These are phyloP conservation scores for Cordyceps militaris DNA, from an alignment of 2,329 filamentous ascomycete species.

Conservation along the genomic window DNA sequence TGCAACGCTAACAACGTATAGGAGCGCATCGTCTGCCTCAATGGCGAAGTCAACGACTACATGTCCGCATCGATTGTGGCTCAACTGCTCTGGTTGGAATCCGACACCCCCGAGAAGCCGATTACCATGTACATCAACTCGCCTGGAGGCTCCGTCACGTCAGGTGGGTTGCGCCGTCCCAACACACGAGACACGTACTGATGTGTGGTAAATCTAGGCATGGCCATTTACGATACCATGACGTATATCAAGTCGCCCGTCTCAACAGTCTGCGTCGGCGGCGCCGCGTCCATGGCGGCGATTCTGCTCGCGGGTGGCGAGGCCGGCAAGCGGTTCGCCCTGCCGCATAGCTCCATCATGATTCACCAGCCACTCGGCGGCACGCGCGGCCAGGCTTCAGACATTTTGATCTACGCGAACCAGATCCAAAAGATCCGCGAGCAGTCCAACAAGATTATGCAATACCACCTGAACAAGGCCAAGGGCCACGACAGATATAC, in stretches of 20 bases:
- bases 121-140: constrained; percentile 99
- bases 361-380: constrained; percentile 88
- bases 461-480: constrained; percentile 72
- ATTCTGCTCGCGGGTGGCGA: constrained; percentile 81
- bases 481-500: constrained; percentile 69
- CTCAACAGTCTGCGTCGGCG: constrained; percentile 89
- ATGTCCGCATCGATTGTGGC: constrained; percentile 92
- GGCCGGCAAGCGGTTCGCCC: constrained; percentile 74
- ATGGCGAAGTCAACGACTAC: constrained; percentile 82
- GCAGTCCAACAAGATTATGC: constrained; percentile 86
- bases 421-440: constrained; percentile 84
- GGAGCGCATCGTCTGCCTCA: constrained; percentile 92
- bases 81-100: constrained; percentile 95
- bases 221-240: constrained; percentile 98
- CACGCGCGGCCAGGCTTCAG: constrained; percentile 58
- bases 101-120: constrained; percentile 87
- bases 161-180: constrained; percentile 32
- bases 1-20: constrained; percentile 25
- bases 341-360: constrained; percentile 95
- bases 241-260: constrained; percentile 90
- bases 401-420: constrained; percentile 95
- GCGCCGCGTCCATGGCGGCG: constrained; percentile 91
- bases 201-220: constrained; percentile 33
- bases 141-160: constrained; percentile 83
- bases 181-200: background rate